These are phyloP conservation scores for Trichoderma lentiforme DNA, from an alignment of 2,329 filamentous ascomycete species.

Conservation along the genomic window DNA sequence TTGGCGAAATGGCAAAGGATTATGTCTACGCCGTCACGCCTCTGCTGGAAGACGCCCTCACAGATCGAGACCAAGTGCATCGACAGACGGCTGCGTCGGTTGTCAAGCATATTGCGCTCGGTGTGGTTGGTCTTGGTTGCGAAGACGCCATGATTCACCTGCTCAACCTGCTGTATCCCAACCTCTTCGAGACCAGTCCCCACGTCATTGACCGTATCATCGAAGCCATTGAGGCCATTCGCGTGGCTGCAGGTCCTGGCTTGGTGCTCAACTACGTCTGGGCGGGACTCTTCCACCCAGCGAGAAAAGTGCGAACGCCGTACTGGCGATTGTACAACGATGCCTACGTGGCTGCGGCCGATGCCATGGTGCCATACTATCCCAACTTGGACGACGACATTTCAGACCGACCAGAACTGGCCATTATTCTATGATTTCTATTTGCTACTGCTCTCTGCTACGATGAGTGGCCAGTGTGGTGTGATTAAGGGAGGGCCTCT, in stretches of 20 bases:
- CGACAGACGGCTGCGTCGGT: conserved; percentile 94
- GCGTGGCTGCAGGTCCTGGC: conserved; percentile 88
- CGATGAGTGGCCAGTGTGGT: background rate
- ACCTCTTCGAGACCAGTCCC: conserved; percentile 94
- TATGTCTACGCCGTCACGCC: conserved; percentile 98
- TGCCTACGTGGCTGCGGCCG: conserved; percentile 88
- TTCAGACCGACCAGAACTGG: conserved; percentile 74
- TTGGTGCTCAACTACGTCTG: conserved; percentile 97
- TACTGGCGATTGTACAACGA: conserved; percentile 98
- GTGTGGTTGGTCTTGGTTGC: conserved; percentile 94
- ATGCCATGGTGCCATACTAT: conserved; percentile 96
- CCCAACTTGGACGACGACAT: conserved; percentile 80
- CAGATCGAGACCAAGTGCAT: conserved; percentile 97
- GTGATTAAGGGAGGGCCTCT: background rate
- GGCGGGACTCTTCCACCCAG: conserved; percentile 96
- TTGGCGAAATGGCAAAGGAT: conserved; percentile 99
- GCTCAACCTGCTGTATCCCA: conserved; percentile 92
- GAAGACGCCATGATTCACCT: conserved; percentile 98
- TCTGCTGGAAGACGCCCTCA: conserved; percentile 91
- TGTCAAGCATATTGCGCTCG: conserved; percentile 95
- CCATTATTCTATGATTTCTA: conserved; percentile 67
- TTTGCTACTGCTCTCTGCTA: background rate
- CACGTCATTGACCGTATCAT: conserved; percentile 98
- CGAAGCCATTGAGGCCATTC: conserved; percentile 93
- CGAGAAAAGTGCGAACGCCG: conserved; percentile 86